Base-by-base conservation (phyloP, 176 grass and related monocot species). In the Ananas comosus region DNA sequence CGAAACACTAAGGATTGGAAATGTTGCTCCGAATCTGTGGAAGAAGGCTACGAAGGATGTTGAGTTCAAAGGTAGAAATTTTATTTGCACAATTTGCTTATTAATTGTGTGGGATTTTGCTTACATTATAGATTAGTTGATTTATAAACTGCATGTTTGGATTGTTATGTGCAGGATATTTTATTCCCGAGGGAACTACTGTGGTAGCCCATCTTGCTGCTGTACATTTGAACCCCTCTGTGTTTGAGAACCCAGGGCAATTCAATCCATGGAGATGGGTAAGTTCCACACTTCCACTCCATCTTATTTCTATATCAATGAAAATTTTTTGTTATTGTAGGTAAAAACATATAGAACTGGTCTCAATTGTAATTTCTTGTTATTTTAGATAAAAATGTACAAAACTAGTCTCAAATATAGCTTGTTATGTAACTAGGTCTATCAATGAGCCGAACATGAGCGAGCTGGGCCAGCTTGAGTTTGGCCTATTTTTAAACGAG, bases 191-290 rank as follows among this genome's bases (percentile, higher is more conserved):
- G 25, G 70, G 70, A 16, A 42, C 50, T 12, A 29, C 22, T 9
- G 14, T 72, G 27, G n/a, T 72, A 9, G 5, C 52, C 0, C 22
- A 56, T 28, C 10, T 72, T 48, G 24, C 70, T 19, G 53, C 70
- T 21, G 51, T 51, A 2, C 70, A 59, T 72, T 33, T 72, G 27
- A 51, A 72, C 48, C 51, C 51, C 2, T 51, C 12, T 1, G 13
- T 54, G 9, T 72, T 18, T 18, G 70, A 72, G 11, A 72, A 72
- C 27, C 16, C 70, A 17, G 12, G 42, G 10, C 51, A 58, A 22
- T 72, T 72, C 28, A 51, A 72, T 72, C 70, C 70, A 58, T 72
- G 70, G 70, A 72, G 70, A 59, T 72, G 70, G 70, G 52, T 57
- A 23, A 53, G n/a, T n/a, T n/a, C n/a, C n/a, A n/a, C n/a, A n/a